These are phyloP conservation scores for Rubus idaeus DNA, from an alignment of 306 rosid genomes.

Conservation along the genomic window DNA sequence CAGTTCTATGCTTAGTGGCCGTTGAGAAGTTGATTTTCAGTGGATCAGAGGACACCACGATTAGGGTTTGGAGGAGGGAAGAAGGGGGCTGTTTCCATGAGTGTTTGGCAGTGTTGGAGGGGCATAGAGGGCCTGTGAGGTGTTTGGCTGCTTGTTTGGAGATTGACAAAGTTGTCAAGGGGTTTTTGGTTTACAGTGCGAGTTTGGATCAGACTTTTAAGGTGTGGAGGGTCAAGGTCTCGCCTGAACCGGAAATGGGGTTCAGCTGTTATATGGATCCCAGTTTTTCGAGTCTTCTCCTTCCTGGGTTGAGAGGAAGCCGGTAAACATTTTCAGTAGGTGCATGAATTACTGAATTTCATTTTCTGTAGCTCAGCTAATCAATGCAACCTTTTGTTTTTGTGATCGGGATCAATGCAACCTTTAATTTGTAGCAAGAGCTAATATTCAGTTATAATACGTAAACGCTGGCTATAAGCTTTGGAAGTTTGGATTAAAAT, in stretches of 20 bases:
- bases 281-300: constrained; percentile 37
- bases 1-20: constrained; percentile 58
- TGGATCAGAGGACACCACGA: constrained; percentile 77
- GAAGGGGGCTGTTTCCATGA: constrained; percentile 67
- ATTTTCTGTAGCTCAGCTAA: background rate
- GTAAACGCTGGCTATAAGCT: no score
- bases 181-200: constrained; percentile 61
- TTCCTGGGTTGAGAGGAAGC: constrained; percentile 71
- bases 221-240: constrained; percentile 69
- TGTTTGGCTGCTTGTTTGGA: constrained; percentile 68
- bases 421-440: background rate
- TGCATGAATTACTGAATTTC: background rate
- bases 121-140: constrained; percentile 78
- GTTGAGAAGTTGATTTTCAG: constrained; percentile 68
- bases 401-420: background rate
- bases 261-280: constrained; percentile 23
- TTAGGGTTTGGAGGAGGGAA: constrained; percentile 68
- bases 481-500: no score
- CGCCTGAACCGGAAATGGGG: constrained; percentile 42
- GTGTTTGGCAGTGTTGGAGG: constrained; percentile 66
- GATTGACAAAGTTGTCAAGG: constrained; percentile 54
- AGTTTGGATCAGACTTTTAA: constrained; percentile 71
- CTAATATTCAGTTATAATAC: no score
- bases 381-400: background rate
- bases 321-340: constrained; percentile 31